Evolutionary conservation across 225 moss, liverwort and hornwort species (phyloP), one percentile per base, ranked within the genome.

Genomic region (Pleurozium schreberi): DNA sequence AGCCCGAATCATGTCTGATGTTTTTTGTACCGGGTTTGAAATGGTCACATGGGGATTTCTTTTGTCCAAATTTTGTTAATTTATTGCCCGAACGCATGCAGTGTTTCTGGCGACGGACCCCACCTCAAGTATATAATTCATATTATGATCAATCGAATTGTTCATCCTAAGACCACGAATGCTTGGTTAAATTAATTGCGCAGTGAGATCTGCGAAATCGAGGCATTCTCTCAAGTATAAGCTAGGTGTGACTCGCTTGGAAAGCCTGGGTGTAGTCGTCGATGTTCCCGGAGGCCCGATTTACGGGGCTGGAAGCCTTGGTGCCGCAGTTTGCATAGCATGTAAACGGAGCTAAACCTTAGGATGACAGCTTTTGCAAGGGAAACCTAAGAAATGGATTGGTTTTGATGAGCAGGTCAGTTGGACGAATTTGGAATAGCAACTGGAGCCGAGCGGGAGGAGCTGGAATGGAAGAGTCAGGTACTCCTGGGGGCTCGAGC

Each of bases 371-470:
- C 31, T 60, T 36, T 84, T 74, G 36, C 49, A 1, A 50, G 53
- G 5, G 20, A 25, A 70, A 85, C 10, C 27, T 88, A 57, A 75
- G 61, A 33, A 21, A 5, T 76, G 74, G 25, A 60, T 18, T 79
- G 61, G 43, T 83, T 18, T 79, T 38, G 93, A 55, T 84, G 70
- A 70, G 63, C 89, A 95, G 94, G 93, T 90, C 70, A 77, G 80
- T 88, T 93, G 91, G 93, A 95, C n/a, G 92, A 95, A 86, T 95
- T 95, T 59, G 93, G 94, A 65, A 95, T 95, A 80, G 94, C 95
- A 59, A 95, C 94, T 55, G 95, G 95, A 88, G 90, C 90, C 65
- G 93, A 95, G 90, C 93, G 94, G 50, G 95, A 95, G 91, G 95
- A 95, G 88, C 87, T 94, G 71, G 95, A 95, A 92, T 94, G 92